phyloP scores from a whole-genome alignment of 805 yeast species.

The Millerozyma miso region DNA sequence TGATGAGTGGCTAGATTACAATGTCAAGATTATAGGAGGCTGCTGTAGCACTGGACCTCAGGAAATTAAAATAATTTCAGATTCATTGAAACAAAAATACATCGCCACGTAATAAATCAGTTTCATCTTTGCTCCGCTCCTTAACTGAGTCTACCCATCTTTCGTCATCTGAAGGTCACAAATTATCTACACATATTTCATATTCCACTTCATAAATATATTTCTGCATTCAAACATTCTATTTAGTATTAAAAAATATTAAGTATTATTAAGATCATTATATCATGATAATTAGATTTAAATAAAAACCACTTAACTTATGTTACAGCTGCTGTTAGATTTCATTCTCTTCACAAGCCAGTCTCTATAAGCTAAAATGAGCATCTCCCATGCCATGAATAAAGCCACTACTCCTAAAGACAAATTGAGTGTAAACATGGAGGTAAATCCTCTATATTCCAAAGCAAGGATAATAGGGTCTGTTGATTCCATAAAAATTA shows the following conservation, averaged over 20 bases:
- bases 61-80: slow-evolving; percentile 19
- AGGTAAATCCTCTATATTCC: slow-evolving; percentile 63
- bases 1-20: slow-evolving; percentile 34
- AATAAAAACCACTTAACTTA: slow-evolving; percentile 26
- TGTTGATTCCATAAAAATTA: slow-evolving; percentile 87
- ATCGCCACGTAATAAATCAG: too few relatives aligned
- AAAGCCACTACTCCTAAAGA: slow-evolving; percentile 75
- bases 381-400: slow-evolving; percentile 86
- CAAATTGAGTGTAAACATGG: slow-evolving; percentile 91
- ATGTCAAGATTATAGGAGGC: slow-evolving; percentile 59
- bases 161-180: too few relatives aligned
- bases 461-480: slow-evolving; percentile 80
- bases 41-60: slow-evolving; percentile 69
- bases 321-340: slow-evolving; percentile 44
- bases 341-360: slow-evolving; percentile 31
- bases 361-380: slow-evolving; percentile 58
- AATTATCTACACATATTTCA: too few relatives aligned
- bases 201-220: too few relatives aligned
- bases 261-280: not conserved
- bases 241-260: not conserved
- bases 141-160: too few relatives aligned
- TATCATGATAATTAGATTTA: slow-evolving; percentile 2
- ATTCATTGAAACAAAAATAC: not conserved
- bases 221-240: not conserved
- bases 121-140: too few relatives aligned